A percentile compares a stretch with the other conserved stretches of the same genome.
Conservation (phyloP, 2,329 filamentous ascomycete species). For the Colletotrichum graminicola region DNA sequence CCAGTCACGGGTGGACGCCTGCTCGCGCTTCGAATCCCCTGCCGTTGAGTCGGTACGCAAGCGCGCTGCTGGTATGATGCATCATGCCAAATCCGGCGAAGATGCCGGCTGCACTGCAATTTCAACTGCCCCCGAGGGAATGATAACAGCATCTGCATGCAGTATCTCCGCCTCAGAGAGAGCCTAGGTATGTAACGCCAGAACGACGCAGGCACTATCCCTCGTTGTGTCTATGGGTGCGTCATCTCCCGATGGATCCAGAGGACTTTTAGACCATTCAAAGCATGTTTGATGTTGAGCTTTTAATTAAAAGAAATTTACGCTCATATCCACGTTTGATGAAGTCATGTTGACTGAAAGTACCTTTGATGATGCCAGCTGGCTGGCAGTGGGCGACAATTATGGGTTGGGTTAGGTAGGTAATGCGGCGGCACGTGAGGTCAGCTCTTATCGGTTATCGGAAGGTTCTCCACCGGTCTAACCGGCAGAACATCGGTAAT, state of each 20-base stretch:
- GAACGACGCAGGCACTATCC: not conserved
- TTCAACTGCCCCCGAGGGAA: not conserved
- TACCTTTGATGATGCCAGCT: not conserved
- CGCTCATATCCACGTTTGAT: not conserved
- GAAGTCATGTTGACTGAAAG: not conserved
- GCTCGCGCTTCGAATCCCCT: not conserved
- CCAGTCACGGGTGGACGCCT: not conserved
- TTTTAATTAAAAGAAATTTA: not conserved
- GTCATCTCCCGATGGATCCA: no score
- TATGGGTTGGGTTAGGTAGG: no score
- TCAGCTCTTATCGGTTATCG: not conserved
- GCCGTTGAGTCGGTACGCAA: not conserved
- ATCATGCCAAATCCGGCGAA: no score
- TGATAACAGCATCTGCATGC: not conserved
- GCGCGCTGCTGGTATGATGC: not conserved
- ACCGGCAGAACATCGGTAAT: constrained; percentile 32
- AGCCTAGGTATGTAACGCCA: not conserved
- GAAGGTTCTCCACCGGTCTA: not conserved
- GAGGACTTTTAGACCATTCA: not conserved
- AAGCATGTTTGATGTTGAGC: not conserved
- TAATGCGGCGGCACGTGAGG: not conserved
- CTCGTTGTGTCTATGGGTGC: not conserved
- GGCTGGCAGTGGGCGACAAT: not conserved
- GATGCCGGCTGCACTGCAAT: not conserved
- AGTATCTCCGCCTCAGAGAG: not conserved